Percentiles rank a stretch among this genome's conserved stretches.
These are phyloP conservation scores for Coelastrella sp. DNA, from an alignment of 139 green algal genomes.

Conservation along the genomic window DNA sequence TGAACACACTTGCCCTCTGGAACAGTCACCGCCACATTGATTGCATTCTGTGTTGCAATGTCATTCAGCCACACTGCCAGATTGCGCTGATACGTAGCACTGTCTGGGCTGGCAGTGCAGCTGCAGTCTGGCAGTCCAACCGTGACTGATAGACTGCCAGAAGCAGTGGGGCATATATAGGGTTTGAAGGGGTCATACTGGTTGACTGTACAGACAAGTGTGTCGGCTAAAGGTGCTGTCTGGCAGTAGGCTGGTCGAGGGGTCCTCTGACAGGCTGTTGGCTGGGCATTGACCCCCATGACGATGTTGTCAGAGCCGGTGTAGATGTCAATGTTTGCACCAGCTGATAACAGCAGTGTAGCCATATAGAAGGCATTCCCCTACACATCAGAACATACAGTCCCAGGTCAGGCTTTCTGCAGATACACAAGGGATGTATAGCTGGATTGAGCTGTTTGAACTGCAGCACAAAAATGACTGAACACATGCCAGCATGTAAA, in stretches of 20 bases:
- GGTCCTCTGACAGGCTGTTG: background rate
- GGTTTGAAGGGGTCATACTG: background rate
- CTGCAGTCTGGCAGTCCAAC: background rate
- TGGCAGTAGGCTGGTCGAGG: background rate
- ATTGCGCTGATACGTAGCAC: background rate
- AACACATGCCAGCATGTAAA: too few species aligned
- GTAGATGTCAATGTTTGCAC: constrained; percentile 27
- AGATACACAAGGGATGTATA: background rate
- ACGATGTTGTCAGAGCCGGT: constrained; percentile 22
- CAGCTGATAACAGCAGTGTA: background rate
- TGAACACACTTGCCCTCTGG: constrained; percentile 20
- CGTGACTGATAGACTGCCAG: background rate
- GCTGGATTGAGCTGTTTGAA: background rate
- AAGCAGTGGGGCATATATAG: constrained; percentile 12
- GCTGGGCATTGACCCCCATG: constrained; percentile 9
- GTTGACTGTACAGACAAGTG: background rate
- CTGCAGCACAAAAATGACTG: too few species aligned
- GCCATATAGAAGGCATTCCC: constrained; percentile 36
- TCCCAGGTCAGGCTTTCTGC: background rate
- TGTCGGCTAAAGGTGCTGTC: background rate
- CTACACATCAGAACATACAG: background rate
- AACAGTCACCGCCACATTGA: background rate
- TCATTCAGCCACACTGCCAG: background rate
- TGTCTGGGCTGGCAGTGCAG: background rate
- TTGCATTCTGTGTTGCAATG: background rate